Evolutionary conservation across 192 early-diverging fungal genomes (phyloP).

Genomic region (Linnemannia zychae): DNA sequence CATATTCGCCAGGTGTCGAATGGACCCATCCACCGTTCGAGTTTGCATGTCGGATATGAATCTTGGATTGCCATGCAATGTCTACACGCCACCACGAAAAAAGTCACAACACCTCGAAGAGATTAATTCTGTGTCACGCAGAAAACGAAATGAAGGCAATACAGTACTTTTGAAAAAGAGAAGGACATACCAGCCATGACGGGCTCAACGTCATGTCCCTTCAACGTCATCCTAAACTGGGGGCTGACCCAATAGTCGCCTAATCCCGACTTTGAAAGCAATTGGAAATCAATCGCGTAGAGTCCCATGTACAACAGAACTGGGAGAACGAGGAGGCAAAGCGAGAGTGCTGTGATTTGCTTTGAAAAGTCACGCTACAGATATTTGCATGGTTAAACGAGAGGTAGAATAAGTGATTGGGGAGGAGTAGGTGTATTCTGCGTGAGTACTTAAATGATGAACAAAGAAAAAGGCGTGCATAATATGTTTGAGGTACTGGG

Average conservation of each 20-base stretch:
- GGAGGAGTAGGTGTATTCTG: too few relatives aligned
- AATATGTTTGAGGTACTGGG: too few relatives aligned
- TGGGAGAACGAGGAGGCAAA: conserved; percentile 89
- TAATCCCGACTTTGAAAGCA: conserved; percentile 80
- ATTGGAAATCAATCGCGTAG: conserved; percentile 89
- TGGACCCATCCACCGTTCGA: conserved; percentile 82
- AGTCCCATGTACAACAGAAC: conserved; percentile 79
- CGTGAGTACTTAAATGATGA: not conserved
- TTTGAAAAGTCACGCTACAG: conserved; percentile 46
- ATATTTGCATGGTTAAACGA: not conserved
- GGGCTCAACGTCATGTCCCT: conserved; percentile 67
- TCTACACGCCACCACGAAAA: conserved; percentile 46
- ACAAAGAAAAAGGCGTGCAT: too few relatives aligned
- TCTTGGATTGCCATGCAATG: conserved; percentile 69
- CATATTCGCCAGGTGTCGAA: conserved; percentile 54
- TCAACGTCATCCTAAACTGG: conserved; percentile 84
- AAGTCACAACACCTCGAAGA: too few relatives aligned
- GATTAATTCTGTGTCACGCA: not conserved
- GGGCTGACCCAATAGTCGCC: conserved; percentile 92
- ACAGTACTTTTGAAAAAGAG: not conserved
- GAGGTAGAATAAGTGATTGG: not conserved
- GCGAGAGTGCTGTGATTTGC: conserved; percentile 85
- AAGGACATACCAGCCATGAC: conserved; percentile 31
- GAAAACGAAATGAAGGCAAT: conserved; percentile 41
- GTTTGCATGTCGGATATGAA: conserved; percentile 74